Base-by-base conservation (phyloP, 371 early-diverging fungal genomes). In the Sporodiniella umbellata region DNA sequence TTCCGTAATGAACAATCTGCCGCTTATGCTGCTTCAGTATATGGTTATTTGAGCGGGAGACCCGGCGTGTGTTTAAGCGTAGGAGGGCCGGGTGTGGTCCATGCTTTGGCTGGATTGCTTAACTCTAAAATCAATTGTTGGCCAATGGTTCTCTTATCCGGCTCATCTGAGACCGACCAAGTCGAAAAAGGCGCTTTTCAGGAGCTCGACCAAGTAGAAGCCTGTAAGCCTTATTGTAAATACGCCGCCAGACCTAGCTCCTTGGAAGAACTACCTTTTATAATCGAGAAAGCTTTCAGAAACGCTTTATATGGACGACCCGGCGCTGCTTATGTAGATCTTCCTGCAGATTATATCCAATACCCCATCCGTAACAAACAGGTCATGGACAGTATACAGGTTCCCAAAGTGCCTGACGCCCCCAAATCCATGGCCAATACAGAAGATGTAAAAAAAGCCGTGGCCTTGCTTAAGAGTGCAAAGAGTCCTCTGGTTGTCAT, bases 1-100 rank as follows among this genome's bases (percentile, higher is more conserved):
- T 88, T 88, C 64, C 80, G 88, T 48, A 86, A 89, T 63, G 88
- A 90, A 58, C 87, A 89, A 67, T 85, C 89, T 5, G 87, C 88
- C 24, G 80, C 84, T 49, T 90, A 88, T 64, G 89, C 90, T 17
- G 90, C 89, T 17, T 78, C 82, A 3, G 81, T 80, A 4, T 83
- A 82, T 67, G 89, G 79, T 7, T 91, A 73, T 52, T 62, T 90
- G 45, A 82, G 74, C 24, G 83, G 84, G 8, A 58, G 66, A 45
- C 88, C 89, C 10, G 92, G 89, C 30, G 86, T 89, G 0, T 89
- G 90, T 38, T 58, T 91, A 8, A 82, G 79, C 1, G 92, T 91
- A 11, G 86, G 87, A 4, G 92, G 92, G 1, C 92, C 92, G 0
- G 92, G 92, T 25, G 83, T 89, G 1, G 80, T 91, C 21, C 89